Conservation (phyloP, 192 early-diverging fungal genomes). For the Entomortierella parvispora region DNA sequence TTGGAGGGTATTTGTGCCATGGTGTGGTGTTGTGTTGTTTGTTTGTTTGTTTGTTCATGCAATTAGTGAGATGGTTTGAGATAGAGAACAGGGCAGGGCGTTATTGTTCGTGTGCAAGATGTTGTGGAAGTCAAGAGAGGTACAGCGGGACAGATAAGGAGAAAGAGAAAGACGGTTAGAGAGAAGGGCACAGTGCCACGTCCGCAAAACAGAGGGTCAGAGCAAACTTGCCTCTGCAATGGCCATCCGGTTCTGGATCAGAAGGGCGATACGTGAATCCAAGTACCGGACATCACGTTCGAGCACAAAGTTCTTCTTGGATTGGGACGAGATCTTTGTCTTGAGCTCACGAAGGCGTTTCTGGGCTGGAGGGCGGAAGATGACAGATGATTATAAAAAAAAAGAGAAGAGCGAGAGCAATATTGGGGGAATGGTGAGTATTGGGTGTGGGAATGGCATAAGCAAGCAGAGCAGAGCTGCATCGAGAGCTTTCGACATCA, state of each 20-base stretch:
- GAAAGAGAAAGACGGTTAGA: conserved; percentile 7
- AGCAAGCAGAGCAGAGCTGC: no score
- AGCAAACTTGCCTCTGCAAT: conserved; percentile 73
- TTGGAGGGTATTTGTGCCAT: conserved; percentile 3
- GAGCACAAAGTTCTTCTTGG: conserved; percentile 94
- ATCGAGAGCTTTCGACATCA: neutral
- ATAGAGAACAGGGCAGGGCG: neutral
- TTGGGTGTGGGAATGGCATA: no score
- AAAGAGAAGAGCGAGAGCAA: no score
- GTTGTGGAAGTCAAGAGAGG: no score
- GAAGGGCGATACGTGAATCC: conserved; percentile 89
- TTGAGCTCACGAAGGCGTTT: conserved; percentile 86
- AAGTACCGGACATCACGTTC: conserved; percentile 94
- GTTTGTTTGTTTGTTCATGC: neutral
- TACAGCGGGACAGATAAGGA: neutral
- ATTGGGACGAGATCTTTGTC: conserved; percentile 89
- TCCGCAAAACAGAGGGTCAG: neutral
- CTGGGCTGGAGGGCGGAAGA: conserved; percentile 69
- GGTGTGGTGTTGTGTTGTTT: neutral
- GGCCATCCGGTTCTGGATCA: conserved; percentile 95
- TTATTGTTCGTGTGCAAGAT: neutral
- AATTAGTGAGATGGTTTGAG: neutral
- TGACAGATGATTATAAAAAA: neutral
- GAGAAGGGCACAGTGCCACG: neutral
- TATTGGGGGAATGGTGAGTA: conserved; percentile 1